Evolutionary conservation across 371 early-diverging fungal species (phyloP).

Genomic region (Rhizopus arrhizus): DNA sequence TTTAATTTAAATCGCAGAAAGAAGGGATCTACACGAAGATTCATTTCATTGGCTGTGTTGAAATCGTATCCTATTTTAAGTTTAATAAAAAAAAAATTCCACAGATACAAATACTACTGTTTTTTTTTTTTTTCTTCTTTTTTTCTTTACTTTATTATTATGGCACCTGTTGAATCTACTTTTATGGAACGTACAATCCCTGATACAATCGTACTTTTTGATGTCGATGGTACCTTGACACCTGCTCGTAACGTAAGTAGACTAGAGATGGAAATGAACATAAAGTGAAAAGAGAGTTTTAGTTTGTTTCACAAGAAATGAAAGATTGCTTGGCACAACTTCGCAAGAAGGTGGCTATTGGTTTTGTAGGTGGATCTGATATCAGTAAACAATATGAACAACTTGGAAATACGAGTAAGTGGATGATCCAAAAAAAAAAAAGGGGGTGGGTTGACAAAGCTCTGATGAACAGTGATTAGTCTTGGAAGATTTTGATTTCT

Average conservation of each 20-base stretch:
- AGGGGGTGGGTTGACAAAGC: slow-evolving; percentile 7
- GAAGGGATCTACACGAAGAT: slow-evolving; percentile 4
- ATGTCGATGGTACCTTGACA: slow-evolving; percentile 99
- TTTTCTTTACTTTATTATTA: neutral
- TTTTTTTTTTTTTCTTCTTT: neutral
- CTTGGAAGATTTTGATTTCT: slow-evolving; percentile 91
- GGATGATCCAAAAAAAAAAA: neutral
- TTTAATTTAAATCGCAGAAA: slow-evolving; percentile 1
- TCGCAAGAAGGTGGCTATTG: slow-evolving; percentile 91
- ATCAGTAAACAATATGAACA: slow-evolving; percentile 98
- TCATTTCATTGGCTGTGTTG: neutral
- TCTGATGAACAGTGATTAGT: slow-evolving; percentile 28
- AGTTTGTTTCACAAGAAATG: slow-evolving; percentile 81
- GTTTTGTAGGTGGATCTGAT: slow-evolving; percentile 99
- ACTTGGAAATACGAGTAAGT: slow-evolving; percentile 83
- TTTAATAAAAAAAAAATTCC: neutral
- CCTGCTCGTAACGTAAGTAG: slow-evolving; percentile 85
- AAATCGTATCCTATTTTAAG: neutral
- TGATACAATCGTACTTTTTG: slow-evolving; percentile 92
- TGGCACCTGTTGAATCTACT: slow-evolving; percentile 30
- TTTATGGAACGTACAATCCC: slow-evolving; percentile 71
- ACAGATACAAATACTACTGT: neutral
- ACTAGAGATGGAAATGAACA: neutral
- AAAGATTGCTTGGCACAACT: slow-evolving; percentile 77
- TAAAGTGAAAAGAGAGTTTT: neutral